Evolutionary conservation across 495 filamentous ascomycete species (phyloP).

Genomic region (Hypomontagnella submonticulosa): DNA sequence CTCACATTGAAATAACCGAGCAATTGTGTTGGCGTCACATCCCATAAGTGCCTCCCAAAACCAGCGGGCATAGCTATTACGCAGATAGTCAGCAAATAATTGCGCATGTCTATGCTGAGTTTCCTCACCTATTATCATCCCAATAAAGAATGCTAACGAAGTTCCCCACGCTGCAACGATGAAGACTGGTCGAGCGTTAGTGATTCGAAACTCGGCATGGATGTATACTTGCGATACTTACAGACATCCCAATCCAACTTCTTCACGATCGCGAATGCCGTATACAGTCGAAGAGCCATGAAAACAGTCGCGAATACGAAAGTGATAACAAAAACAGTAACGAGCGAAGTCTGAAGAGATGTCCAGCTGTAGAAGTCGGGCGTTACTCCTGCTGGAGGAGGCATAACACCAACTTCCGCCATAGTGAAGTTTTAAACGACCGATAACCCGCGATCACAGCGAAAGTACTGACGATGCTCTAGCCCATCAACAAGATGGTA

Average conservation of each 20-base stretch:
- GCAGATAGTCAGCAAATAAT: neutral
- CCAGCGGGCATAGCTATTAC: constrained; percentile 8
- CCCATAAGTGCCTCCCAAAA: constrained; percentile 21
- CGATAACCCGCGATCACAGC: neutral
- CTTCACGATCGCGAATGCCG: constrained; percentile 9
- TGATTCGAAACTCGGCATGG: neutral
- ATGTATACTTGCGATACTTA: neutral
- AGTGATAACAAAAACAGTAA: constrained; percentile 5
- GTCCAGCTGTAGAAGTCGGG: constrained; percentile 17
- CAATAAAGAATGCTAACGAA: constrained; percentile 5
- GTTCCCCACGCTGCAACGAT: constrained; percentile 12
- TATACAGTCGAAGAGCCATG: constrained; percentile 12
- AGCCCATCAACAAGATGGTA: neutral
- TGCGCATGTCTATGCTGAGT: neutral
- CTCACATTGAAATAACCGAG: constrained; percentile 9
- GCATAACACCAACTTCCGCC: constrained; percentile 18
- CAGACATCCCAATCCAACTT: constrained; percentile 25
- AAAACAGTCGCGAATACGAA: constrained; percentile 8
- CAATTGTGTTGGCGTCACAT: constrained; percentile 14
- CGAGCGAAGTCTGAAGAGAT: neutral
- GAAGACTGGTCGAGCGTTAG: neutral
- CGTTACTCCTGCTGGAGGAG: constrained; percentile 13
- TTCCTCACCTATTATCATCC: constrained; percentile 1
- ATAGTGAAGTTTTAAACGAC: neutral
- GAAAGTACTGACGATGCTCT: neutral